Conservation (phyloP, 306 rosid genomes). For the Malus sieversii region DNA sequence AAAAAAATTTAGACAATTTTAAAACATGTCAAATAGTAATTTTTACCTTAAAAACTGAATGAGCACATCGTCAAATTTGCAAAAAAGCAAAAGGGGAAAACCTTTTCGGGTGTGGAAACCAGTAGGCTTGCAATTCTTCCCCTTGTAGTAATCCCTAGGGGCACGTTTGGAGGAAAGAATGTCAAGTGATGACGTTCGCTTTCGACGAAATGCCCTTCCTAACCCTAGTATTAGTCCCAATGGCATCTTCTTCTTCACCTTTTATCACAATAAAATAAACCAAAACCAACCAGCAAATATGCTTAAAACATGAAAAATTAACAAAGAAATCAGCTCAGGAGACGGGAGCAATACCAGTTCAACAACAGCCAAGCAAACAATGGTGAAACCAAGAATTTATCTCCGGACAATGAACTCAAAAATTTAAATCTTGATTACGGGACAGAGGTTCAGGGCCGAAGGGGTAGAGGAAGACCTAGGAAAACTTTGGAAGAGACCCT, state of each 20-base stretch:
- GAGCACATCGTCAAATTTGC: background rate
- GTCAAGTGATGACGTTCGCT: conserved; percentile 37
- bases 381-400: background rate
- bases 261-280: background rate
- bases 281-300: background rate
- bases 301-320: background rate
- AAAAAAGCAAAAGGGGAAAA: conserved; percentile 4
- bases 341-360: background rate
- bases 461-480: too few relatives aligned
- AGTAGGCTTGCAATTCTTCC: conserved; percentile 85
- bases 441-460: too few relatives aligned
- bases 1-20: background rate
- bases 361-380: background rate
- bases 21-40: background rate
- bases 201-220: conserved; percentile 30
- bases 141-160: conserved; percentile 73
- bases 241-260: conserved; percentile 21
- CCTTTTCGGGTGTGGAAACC: conserved; percentile 88
- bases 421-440: background rate
- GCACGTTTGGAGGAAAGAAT: conserved; percentile 81
- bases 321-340: background rate
- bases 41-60: background rate
- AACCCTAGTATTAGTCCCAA: conserved; percentile 34
- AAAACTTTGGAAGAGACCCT: too few relatives aligned
- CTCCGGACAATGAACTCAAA: background rate